Evolutionary conservation across 129 eudicot species (phyloP), one percentile per base, ranked within the genome.

Genomic region (Smallanthus sonchifolius): DNA sequence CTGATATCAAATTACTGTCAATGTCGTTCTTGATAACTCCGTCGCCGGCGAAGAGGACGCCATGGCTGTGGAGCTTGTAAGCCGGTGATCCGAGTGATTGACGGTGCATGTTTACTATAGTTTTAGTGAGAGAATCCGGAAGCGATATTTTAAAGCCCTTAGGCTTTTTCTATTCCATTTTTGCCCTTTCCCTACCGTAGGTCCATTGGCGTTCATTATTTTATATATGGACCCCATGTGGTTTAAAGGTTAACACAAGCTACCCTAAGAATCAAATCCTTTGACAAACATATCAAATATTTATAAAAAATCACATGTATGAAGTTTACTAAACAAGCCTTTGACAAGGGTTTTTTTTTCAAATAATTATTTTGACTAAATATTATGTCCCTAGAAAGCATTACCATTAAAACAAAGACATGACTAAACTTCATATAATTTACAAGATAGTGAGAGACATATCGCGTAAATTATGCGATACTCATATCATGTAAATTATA

Each of bases 31-130:
- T 68, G 66, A 67, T 72, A 32, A 67, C 69, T 69, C 67, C 73
- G 69, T 66, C 63, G 63, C 73, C 83, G 83, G 74, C 39, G 72
- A 70, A 63, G 59, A 79, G 34, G 65, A 55, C 43, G 11, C 67
- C 68, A 61, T 69, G 67, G 69, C 2, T 69, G n/a, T 75, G 77
- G 43, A 75, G 73, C 65, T 81, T 81, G 19, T 72, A 69, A 3
- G 81, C 84, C 67, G 84, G 84, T 39, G 84, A 81, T 11, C 84
- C 84, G 73, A 81, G 80, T 42, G 84, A 81, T 65, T 81, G 84
- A 44, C 84, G 80, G 81, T 81, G 84, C 84, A 81, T 81, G 67
- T 73, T 79, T 67, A 54, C 55, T 57, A 54, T 67, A 10, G 43
- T 56, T 57, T 36, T 5, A 34, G 77, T 2, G 69, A 62, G 73